phyloP scores from a whole-genome alignment of 2,329 filamentous ascomycete genomes.

The Talaromyces sp. region DNA sequence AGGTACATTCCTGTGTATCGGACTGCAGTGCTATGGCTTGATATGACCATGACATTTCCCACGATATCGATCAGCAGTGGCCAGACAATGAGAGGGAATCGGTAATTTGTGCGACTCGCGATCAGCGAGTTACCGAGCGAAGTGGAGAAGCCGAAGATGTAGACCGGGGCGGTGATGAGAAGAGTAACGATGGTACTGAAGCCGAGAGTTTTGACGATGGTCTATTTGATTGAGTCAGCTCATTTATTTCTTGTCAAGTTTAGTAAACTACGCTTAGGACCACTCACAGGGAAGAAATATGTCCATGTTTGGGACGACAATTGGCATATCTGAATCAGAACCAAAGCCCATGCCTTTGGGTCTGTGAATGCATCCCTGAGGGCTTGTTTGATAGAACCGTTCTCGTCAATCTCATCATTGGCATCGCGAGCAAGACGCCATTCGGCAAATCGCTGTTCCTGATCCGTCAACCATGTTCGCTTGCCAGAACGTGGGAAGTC shows the following conservation, averaged over 20 bases:
- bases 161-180: slow-evolving; percentile 26
- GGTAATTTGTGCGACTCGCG: slow-evolving; percentile 22
- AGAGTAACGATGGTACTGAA: slow-evolving; percentile 24
- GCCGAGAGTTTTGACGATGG: slow-evolving; percentile 16
- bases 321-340: slow-evolving; percentile 24
- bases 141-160: slow-evolving; percentile 34
- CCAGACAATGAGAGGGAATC: background rate
- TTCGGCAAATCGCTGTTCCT: slow-evolving; percentile 25
- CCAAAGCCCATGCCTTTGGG: slow-evolving; percentile 23
- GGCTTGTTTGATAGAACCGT: slow-evolving; percentile 23
- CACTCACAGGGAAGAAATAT: slow-evolving; percentile 20
- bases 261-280: background rate
- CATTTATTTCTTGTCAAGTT: background rate
- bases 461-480: slow-evolving; percentile 25
- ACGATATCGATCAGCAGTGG: slow-evolving; percentile 23
- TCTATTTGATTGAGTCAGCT: background rate
- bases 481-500: slow-evolving; percentile 27
- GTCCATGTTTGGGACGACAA: slow-evolving; percentile 24
- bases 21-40: slow-evolving; percentile 21
- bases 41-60: slow-evolving; percentile 25
- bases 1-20: slow-evolving; percentile 26
- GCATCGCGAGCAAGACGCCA: slow-evolving; percentile 25
- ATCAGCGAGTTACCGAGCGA: slow-evolving; percentile 35
- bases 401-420: slow-evolving; percentile 27
- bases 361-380: slow-evolving; percentile 24